Conservation (phyloP, 1,284 basidiomycete genomes). For the Irpex sp. region DNA sequence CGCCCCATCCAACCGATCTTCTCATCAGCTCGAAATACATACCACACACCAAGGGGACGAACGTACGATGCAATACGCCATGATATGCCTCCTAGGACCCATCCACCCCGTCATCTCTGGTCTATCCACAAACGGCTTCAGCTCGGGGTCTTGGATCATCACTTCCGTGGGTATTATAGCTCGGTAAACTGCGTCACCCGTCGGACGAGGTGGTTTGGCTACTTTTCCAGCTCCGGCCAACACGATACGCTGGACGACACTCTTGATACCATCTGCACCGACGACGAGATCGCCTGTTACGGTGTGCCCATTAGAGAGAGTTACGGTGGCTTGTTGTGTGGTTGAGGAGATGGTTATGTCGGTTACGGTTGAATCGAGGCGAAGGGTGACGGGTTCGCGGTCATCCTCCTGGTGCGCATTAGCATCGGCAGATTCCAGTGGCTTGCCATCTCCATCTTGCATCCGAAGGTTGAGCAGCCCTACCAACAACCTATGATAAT, state of each 20-base stretch:
- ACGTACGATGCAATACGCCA: slow-evolving; percentile 38
- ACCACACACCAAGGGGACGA: background rate
- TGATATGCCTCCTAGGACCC: slow-evolving; percentile 36
- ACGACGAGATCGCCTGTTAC: slow-evolving; percentile 37
- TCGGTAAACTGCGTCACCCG: slow-evolving; percentile 50
- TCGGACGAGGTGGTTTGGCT: slow-evolving; percentile 31
- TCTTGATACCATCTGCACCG: slow-evolving; percentile 44
- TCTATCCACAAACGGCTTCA: slow-evolving; percentile 31
- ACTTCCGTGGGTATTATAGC: slow-evolving; percentile 39
- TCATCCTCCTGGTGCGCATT: too few relatives aligned
- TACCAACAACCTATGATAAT: slow-evolving; percentile 46
- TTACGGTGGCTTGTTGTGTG: slow-evolving; percentile 1
- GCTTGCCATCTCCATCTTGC: background rate
- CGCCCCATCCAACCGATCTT: too few relatives aligned
- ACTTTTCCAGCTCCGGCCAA: slow-evolving; percentile 16
- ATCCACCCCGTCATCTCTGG: slow-evolving; percentile 41
- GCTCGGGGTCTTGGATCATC: slow-evolving; percentile 45
- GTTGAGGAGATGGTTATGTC: slow-evolving; percentile 29
- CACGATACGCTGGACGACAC: slow-evolving; percentile 43
- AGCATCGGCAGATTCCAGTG: too few relatives aligned
- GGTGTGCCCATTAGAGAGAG: slow-evolving; percentile 15
- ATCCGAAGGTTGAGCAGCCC: slow-evolving; percentile 25
- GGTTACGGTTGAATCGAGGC: slow-evolving; percentile 39
- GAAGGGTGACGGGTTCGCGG: slow-evolving; percentile 36
- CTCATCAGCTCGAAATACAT: too few relatives aligned